Base-by-base conservation (phyloP, 129 eudicot species). In the Chrysanthemum makinoi region DNA sequence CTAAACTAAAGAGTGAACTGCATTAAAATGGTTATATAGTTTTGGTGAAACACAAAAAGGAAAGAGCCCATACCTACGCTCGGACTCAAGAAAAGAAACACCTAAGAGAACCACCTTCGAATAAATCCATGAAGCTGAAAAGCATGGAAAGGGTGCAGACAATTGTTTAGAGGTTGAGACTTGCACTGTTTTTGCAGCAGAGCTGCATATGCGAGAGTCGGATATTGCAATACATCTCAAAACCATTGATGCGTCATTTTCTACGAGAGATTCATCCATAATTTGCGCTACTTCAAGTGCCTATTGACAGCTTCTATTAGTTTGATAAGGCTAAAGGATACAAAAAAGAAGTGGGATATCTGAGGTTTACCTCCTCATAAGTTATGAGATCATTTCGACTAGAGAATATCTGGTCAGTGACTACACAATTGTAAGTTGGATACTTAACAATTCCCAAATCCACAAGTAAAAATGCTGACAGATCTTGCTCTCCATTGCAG, bases 241-340 rank as follows among this genome's bases (percentile, higher is more conserved):
- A 28, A 89, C 83, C 80, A 80, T 48, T 72, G 85, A 85, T 26
- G 77, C 58, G 63, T 85, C 78, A 77, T 82, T 78, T 76, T 82
- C 89, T 67, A 85, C 93, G 70, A 94, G 86, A 62, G 95, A 77
- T 77, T 94, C 86, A 79, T 83, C 98, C 97, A 94, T 94, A 63
- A 89, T 73, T 78, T 94, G 98, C 68, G 98, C 91, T 58, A 94
- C 85, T 80, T 94, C 98, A 82, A 94, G 87, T 73, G 98, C 98
- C 98, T 94, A 80, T 75, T 72, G 62, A 26, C 57, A 75, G 22
- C 49, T 71, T 8, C 47, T 39, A n/a, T 24, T 56, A 58, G 60
- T 49, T 79, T 26, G 44, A 60, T 68, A 74, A 80, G 50, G 62
- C 65, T 74, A n/a, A 64, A 74, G 59, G 58, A 30, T 59, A 65